phyloP scores from a whole-genome alignment of 306 rosid genomes.

The Chamaecrista fasciculata region DNA sequence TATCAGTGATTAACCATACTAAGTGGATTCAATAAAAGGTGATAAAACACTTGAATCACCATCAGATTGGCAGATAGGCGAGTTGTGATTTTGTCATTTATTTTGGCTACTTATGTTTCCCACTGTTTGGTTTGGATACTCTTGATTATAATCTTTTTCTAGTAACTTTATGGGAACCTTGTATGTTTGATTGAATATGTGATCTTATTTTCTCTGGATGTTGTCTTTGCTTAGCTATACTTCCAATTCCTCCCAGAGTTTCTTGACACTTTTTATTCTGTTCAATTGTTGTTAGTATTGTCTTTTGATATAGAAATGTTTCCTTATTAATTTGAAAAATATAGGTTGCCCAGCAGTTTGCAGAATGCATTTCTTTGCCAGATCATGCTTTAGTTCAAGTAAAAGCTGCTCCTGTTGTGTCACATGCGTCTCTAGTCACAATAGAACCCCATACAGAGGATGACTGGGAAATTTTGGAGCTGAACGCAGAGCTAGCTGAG shows the following conservation, averaged over 20 bases:
- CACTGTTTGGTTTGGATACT: too few relatives aligned
- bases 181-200: not conserved
- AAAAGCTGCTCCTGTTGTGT: slow-evolving; percentile 55
- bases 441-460: slow-evolving; percentile 80
- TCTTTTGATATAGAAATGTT: not conserved
- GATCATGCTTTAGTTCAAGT: slow-evolving; percentile 58
- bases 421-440: slow-evolving; percentile 62
- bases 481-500: slow-evolving; percentile 81
- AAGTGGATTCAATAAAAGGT: not conserved
- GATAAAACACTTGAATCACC: too few relatives aligned
- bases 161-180: too few relatives aligned
- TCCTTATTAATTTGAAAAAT: not conserved
- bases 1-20: not conserved
- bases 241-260: not conserved
- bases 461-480: slow-evolving; percentile 96
- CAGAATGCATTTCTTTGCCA: slow-evolving; percentile 73
- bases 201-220: not conserved
- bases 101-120: too few relatives aligned
- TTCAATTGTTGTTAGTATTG: not conserved
- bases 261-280: not conserved
- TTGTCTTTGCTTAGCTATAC: not conserved
- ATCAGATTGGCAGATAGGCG: too few relatives aligned
- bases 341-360: slow-evolving; percentile 72
- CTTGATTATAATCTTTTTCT: too few relatives aligned
- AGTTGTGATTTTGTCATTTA: too few relatives aligned